Conservation (phyloP, 345 rosid species). For the Conringia planisiliqua region DNA sequence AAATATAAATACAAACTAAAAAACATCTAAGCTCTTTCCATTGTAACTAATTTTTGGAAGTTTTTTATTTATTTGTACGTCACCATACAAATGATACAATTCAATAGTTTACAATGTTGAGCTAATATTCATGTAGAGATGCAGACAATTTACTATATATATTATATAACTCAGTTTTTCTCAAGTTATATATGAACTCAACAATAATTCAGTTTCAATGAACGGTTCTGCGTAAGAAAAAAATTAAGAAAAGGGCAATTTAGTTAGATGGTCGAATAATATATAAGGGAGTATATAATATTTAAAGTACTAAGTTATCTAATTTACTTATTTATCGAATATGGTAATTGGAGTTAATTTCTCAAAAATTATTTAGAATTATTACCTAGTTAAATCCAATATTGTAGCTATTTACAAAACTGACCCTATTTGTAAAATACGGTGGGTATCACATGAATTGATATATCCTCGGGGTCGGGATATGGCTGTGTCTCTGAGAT, state of each 20-base stretch:
- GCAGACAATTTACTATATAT: not conserved
- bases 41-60: not conserved
- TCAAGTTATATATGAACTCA: no score
- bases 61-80: not conserved
- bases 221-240: no score
- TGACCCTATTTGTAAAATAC: not conserved
- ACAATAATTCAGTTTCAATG: no score
- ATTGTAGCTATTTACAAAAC: not conserved
- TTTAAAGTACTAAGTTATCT: no score
- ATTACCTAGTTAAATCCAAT: not conserved
- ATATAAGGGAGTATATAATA: no score
- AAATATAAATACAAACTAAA: not conserved
- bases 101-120: not conserved
- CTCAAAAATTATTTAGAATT: no score
- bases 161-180: no score
- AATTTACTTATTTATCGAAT: no score
- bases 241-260: no score
- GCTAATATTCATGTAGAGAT: not conserved
- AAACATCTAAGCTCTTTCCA: not conserved
- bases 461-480: not conserved
- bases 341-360: no score
- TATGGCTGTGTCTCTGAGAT: conserved; percentile 20
- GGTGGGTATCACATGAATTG: not conserved
- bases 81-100: not conserved
- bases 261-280: no score